Evolutionary conservation across 2,329 filamentous ascomycete genomes (phyloP).

Genomic region (Penicillium sp.): DNA sequence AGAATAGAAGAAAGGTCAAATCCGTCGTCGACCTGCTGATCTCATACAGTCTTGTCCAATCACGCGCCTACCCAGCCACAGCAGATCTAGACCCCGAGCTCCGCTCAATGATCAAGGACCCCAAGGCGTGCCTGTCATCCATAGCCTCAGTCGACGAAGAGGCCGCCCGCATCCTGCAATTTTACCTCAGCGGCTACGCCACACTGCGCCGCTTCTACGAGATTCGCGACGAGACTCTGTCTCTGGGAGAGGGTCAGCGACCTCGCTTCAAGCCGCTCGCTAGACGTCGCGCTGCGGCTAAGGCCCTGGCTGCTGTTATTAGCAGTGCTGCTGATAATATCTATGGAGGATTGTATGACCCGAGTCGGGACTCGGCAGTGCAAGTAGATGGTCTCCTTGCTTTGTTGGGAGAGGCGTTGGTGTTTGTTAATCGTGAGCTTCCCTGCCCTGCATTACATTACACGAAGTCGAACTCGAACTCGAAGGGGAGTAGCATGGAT

Average conservation of each 20-base stretch:
- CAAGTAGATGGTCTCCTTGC: constrained; percentile 85
- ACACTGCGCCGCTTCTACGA: constrained; percentile 90
- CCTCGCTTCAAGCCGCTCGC: constrained; percentile 58
- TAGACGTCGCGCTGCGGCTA: constrained; percentile 71
- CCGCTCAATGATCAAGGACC: constrained; percentile 69
- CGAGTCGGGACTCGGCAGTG: constrained; percentile 77
- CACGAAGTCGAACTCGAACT: too few relatives aligned
- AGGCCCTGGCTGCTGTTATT: constrained; percentile 79
- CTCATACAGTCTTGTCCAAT: constrained; percentile 84
- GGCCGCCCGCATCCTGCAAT: constrained; percentile 80
- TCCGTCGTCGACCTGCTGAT: constrained; percentile 85
- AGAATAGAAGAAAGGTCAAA: constrained; percentile 76
- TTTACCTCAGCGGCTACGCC: constrained; percentile 88
- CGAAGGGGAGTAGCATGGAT: too few relatives aligned
- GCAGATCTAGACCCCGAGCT: constrained; percentile 75
- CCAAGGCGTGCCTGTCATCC: constrained; percentile 71
- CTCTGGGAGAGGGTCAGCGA: constrained; percentile 42
- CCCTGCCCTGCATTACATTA: too few relatives aligned
- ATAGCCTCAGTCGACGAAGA: constrained; percentile 77
- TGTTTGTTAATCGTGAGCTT: constrained; percentile 68
- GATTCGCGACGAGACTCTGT: constrained; percentile 72
- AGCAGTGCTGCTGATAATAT: constrained; percentile 88
- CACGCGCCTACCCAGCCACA: constrained; percentile 74
- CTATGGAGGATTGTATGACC: constrained; percentile 85
- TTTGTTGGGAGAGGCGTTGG: constrained; percentile 79